Evolutionary conservation across 805 yeast species (phyloP).

Genomic region (Saturnispora silvae): DNA sequence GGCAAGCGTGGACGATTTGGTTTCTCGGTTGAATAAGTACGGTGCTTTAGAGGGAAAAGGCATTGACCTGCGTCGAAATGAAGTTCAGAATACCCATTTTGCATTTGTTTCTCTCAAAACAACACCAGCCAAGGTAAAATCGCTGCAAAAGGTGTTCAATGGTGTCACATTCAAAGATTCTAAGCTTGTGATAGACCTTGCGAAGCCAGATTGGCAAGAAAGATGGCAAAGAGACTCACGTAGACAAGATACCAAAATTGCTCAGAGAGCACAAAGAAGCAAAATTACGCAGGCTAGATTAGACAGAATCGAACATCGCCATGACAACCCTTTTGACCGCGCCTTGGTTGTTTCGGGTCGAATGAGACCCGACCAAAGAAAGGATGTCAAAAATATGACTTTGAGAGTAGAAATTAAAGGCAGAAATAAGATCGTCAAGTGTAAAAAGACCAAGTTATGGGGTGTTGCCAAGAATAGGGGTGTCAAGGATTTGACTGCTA

Average conservation of each 20-base stretch:
- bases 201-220: slow-evolving; percentile 43
- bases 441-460: slow-evolving; percentile 79
- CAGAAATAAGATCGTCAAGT: slow-evolving; percentile 41
- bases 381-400: slow-evolving; percentile 44
- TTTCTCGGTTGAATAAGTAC: slow-evolving; percentile 46
- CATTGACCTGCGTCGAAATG: slow-evolving; percentile 46
- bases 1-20: slow-evolving; percentile 35
- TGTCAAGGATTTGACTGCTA: slow-evolving; percentile 50
- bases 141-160: slow-evolving; percentile 47
- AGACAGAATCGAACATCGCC: slow-evolving; percentile 35
- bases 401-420: slow-evolving; percentile 56
- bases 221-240: slow-evolving; percentile 37
- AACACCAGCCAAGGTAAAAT: slow-evolving; percentile 33
- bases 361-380: slow-evolving; percentile 44
- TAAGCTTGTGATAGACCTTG: slow-evolving; percentile 47
- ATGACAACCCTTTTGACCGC: slow-evolving; percentile 26
- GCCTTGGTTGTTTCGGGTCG: slow-evolving; percentile 39
- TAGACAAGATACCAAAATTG: slow-evolving; percentile 29
- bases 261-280: slow-evolving; percentile 23
- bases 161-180: slow-evolving; percentile 73
- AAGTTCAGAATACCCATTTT: slow-evolving; percentile 42
- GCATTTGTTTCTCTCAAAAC: slow-evolving; percentile 59
- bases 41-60: slow-evolving; percentile 44
- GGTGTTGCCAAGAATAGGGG: slow-evolving; percentile 67
- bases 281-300: slow-evolving; percentile 27